Evolutionary conservation across 495 filamentous ascomycete species (phyloP).

Genomic region (Podospora pseudoanserina): DNA sequence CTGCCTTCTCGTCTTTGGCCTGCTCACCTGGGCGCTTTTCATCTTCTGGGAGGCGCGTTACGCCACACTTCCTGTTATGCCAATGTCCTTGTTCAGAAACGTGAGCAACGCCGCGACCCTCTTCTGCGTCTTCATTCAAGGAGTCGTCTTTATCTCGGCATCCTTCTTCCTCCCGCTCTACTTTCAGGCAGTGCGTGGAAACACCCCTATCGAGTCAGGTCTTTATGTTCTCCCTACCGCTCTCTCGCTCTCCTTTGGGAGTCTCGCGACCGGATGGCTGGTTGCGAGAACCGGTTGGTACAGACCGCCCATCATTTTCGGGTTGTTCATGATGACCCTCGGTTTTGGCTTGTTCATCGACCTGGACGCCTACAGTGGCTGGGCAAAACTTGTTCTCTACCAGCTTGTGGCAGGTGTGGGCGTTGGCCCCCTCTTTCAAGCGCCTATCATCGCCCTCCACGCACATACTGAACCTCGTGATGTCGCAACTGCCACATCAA

Average conservation of each 20-base stretch:
- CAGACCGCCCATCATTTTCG: neutral
- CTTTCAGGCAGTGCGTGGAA: neutral
- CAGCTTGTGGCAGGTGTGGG: neutral
- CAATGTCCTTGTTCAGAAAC: neutral
- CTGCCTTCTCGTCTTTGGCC: slow-evolving; percentile 5
- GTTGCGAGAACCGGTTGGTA: neutral
- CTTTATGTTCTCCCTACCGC: neutral
- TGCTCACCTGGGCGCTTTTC: neutral
- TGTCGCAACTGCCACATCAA: neutral
- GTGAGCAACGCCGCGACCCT: neutral
- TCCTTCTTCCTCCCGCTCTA: slow-evolving; percentile 3
- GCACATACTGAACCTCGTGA: neutral
- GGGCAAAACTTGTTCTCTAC: neutral
- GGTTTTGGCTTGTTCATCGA: neutral
- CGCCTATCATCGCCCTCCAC: neutral
- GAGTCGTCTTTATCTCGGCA: neutral
- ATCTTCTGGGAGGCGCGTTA: neutral
- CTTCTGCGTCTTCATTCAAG: neutral
- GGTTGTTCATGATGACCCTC: neutral
- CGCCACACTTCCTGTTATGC: neutral
- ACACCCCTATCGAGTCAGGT: neutral
- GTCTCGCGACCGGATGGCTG: neutral
- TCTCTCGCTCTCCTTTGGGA: neutral
- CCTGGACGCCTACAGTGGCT: neutral
- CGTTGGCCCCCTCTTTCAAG: neutral